Percentiles rank a stretch among this genome's conserved stretches.
Conservation (phyloP, 768 basidiomycete genomes). For the Suillus sp. region DNA sequence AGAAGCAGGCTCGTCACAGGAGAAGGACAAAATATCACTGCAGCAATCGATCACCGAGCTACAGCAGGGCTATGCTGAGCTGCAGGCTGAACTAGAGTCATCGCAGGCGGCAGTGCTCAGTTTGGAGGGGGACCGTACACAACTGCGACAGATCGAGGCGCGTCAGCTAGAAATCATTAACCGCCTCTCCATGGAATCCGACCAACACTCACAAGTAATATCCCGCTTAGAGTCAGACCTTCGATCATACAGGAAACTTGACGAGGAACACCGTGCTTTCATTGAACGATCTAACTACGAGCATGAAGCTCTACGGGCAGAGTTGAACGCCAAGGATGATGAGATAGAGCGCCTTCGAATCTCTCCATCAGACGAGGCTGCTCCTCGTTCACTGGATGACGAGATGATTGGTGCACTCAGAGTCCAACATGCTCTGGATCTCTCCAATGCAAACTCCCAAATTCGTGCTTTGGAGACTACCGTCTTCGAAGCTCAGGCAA, state of each 20-base stretch:
- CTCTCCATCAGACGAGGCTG: conserved; percentile 40
- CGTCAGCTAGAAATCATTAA: conserved; percentile 62
- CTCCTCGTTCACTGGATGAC: conserved; percentile 62
- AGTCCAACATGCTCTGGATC: conserved; percentile 78
- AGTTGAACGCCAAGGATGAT: conserved; percentile 62
- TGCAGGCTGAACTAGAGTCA: conserved; percentile 63
- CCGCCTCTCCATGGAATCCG: conserved; percentile 46
- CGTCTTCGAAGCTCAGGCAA: conserved; percentile 73
- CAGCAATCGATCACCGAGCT: conserved; percentile 58
- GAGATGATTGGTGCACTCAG: conserved; percentile 70
- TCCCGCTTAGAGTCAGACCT: conserved; percentile 53
- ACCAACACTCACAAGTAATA: conserved; percentile 56
- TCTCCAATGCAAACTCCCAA: conserved; percentile 78
- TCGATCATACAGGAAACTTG: conserved; percentile 44
- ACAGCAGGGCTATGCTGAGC: conserved; percentile 59
- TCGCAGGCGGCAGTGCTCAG: conserved; percentile 54
- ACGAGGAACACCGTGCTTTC: conserved; percentile 67
- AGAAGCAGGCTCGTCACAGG: conserved; percentile 46
- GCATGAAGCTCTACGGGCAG: conserved; percentile 66
- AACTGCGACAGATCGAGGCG: conserved; percentile 55
- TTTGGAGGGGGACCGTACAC: conserved; percentile 67
- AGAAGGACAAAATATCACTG: conserved; percentile 53
- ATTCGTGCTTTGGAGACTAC: conserved; percentile 75
- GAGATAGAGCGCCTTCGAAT: conserved; percentile 61
- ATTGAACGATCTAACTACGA: conserved; percentile 67